Evolutionary conservation across 2,329 filamentous ascomycete genomes (phyloP).

Genomic region (Lachnellula arida): DNA sequence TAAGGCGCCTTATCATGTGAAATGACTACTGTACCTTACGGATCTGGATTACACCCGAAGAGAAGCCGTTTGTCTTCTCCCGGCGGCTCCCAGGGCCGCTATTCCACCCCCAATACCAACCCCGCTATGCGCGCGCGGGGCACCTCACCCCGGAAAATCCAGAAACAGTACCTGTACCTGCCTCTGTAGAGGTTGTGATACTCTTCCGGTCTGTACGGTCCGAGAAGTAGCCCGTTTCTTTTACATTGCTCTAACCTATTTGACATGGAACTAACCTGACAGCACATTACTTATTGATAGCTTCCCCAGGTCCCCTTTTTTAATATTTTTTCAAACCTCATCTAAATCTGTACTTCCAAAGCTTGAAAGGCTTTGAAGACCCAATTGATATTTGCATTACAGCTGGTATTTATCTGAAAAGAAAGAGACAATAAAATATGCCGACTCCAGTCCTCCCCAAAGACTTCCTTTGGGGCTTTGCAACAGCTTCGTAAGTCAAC

Average conservation of each 20-base stretch:
- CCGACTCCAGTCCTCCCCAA: slow-evolving; percentile 49
- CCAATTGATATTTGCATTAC: slow-evolving; percentile 1
- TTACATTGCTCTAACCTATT: background rate
- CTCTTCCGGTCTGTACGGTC: slow-evolving; percentile 24
- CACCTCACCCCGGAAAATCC: slow-evolving; percentile 11
- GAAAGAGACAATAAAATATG: slow-evolving; percentile 35
- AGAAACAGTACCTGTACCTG: slow-evolving; percentile 3
- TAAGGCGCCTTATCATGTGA: slow-evolving; percentile 1
- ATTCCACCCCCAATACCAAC: slow-evolving; percentile 10
- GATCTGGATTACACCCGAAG: background rate
- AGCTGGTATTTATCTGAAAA: slow-evolving; percentile 7
- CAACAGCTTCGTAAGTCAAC: slow-evolving; percentile 62
- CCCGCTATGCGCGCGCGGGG: slow-evolving; percentile 21
- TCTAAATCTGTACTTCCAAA: slow-evolving; percentile 4
- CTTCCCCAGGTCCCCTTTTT: background rate
- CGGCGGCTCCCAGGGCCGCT: slow-evolving; percentile 16
- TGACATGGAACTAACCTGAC: background rate
- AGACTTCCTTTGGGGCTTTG: slow-evolving; percentile 76
- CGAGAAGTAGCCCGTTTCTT: slow-evolving; percentile 14
- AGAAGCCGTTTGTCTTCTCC: slow-evolving; percentile 6
- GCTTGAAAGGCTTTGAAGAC: background rate
- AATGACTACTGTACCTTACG: background rate
- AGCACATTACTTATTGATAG: background rate
- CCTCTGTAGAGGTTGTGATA: slow-evolving; percentile 12
- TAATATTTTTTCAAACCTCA: background rate